A percentile compares a stretch with the other conserved stretches of the same genome.
phyloP scores from a whole-genome alignment of 2,329 filamentous ascomycete genomes.

The Juglanconis sp. region DNA sequence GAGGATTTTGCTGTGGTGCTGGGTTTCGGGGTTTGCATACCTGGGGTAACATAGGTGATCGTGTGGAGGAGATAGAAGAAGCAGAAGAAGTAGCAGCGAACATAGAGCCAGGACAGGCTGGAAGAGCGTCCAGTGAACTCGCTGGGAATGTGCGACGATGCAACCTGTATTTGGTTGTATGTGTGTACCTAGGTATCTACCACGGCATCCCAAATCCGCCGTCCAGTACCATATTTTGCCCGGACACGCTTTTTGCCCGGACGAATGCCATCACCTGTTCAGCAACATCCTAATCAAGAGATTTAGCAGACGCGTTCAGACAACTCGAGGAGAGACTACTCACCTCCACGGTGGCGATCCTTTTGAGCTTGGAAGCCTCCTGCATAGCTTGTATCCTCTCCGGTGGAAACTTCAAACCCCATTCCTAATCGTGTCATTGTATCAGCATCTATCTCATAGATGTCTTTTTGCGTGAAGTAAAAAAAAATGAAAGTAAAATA shows the following conservation, averaged over 20 bases:
- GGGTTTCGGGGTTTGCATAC: too few relatives aligned
- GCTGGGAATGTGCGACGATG: neutral
- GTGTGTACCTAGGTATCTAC: neutral
- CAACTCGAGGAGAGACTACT: neutral
- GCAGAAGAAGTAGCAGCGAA: too few relatives aligned
- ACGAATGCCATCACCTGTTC: constrained; percentile 50
- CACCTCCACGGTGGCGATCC: constrained; percentile 52
- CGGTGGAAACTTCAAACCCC: constrained; percentile 56
- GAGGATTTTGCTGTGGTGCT: too few relatives aligned
- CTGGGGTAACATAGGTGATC: too few relatives aligned
- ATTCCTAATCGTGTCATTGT: constrained; percentile 43
- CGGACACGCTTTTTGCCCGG: constrained; percentile 47
- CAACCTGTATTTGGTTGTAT: neutral
- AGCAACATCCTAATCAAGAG: constrained; percentile 44
- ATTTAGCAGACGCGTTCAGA: neutral
- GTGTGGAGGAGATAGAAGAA: too few relatives aligned
- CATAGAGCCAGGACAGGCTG: neutral
- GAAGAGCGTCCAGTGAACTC: neutral
- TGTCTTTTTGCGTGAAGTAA: neutral
- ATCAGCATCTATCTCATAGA: neutral
- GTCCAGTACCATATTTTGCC: constrained; percentile 51
- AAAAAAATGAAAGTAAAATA: neutral
- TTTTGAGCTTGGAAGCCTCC: constrained; percentile 57
- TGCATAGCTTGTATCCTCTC: constrained; percentile 54
- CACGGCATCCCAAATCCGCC: constrained; percentile 26